Evolutionary conservation across 2,329 filamentous ascomycete species (phyloP), one percentile per base, ranked within the genome.

Genomic region (Whalleya microplaca): DNA sequence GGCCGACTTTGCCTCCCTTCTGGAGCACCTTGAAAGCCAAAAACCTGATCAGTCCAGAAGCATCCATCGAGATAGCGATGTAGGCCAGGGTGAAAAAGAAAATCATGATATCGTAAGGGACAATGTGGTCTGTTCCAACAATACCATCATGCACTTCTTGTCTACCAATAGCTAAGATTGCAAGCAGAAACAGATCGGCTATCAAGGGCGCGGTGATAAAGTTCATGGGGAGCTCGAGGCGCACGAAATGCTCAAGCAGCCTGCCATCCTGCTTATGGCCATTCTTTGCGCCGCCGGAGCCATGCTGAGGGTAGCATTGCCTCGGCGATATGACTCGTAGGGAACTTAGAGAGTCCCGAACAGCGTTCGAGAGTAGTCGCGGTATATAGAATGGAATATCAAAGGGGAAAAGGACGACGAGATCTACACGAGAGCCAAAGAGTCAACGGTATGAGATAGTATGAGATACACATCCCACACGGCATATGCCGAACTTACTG

Each of bases 61-160:
- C 88, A 62, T 91, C 89, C 56, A 91, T 89, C 0, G 88, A 91
- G 45, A 92, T 90, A 45, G 89, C 88, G 56, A 91, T 90, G 64
- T 91, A 92, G 2, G 89, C 88, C 43, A 90, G 70, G 0, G 87
- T 89, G 43, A 91, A 76, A 73, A 92, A 91, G 73, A 91, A 91
- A 16, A 79, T 74, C 86, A 91, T 90, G 58, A 91, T 90, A 58
- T 91, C 87, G 62, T 89, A 80, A 0, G 88, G 88, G 2, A 78
- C 78, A 63, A 92, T 91, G 65, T 85, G 77, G 64, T 89, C 75
- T 1, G 85, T 78, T 0, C 88, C 88, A 7, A 89, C 71, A 0
- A 85, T 90, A 1, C 88, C 89, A 64, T 84, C 88, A n/a, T 82
- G 76, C 0, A 91, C 86, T 72, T 91, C 89, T 53, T 80, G 62